phyloP scores from a whole-genome alignment of 2,329 filamentous ascomycete genomes.

The Neopestalotiopsis sp. region DNA sequence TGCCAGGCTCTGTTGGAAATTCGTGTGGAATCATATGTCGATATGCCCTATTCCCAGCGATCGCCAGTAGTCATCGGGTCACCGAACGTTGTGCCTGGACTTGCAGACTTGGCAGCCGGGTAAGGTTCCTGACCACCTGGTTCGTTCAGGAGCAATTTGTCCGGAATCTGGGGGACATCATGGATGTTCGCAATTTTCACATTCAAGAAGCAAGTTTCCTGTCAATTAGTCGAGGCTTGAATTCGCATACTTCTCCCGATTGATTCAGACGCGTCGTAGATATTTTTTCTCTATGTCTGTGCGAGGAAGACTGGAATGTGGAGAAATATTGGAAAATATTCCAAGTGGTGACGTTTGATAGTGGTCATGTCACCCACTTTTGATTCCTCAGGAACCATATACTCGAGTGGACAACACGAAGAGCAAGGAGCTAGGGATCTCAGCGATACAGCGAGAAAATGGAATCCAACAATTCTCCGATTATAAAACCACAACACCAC shows the following conservation, averaged over 20 bases:
- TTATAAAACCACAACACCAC: too few relatives aligned
- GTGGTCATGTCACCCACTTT: neutral
- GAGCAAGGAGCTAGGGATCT: too few relatives aligned
- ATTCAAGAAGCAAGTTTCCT: neutral
- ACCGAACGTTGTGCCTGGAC: neutral
- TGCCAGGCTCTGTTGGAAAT: neutral
- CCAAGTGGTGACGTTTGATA: neutral
- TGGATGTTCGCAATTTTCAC: neutral
- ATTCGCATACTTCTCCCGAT: neutral
- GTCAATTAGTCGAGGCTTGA: neutral
- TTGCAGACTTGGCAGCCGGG: neutral
- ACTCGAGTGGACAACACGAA: neutral
- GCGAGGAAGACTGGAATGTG: neutral
- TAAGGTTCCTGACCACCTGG: neutral
- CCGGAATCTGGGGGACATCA: neutral
- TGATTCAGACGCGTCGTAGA: too few relatives aligned
- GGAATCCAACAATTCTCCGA: too few relatives aligned
- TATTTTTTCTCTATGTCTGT: too few relatives aligned
- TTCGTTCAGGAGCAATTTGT: neutral
- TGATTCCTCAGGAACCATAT: neutral
- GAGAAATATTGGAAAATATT: neutral
- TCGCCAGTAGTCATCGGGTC: neutral
- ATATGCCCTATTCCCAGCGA: neutral
- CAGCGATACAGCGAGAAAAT: too few relatives aligned
- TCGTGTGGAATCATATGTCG: neutral